Base-by-base conservation (phyloP, 2,329 filamentous ascomycete species). In the Diaporthe ampelina region DNA sequence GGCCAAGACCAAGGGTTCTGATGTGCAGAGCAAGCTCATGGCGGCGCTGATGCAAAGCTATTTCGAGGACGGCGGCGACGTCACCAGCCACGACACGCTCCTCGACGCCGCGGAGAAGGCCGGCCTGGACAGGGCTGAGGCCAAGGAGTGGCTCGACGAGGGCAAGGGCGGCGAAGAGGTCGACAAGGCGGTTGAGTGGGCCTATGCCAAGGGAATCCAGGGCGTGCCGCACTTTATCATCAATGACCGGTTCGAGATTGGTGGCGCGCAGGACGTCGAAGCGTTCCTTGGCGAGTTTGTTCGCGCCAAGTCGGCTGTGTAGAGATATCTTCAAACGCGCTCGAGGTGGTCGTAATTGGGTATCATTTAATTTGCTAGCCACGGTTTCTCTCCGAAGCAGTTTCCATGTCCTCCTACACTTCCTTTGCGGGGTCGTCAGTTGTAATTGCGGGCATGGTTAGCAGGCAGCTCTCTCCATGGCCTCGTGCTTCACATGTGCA, bases 161-260 rank as follows among this genome's bases (percentile, higher is more conserved):
- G 89, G 87, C 13, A 83, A 84, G 61, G 91, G 91, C 1, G 90
- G 89, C 0, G 82, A 84, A 0, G 87, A 89, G 78, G 90, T 92
- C 32, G 90, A 92, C 79, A 78, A 78, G 52, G 88, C 92, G 79
- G 90, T 90, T 8, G 79, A 83, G 37, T 83, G 87, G 77, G 88
- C 90, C 52, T 86, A 87, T 77, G 81, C 80, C 11, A 86, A 88
- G 79, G 84, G 84, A 13, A 79, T 95, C 52, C 87, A 84, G 71
- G 93, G 93, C 0, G 94, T 97, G 76, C 94, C 94, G 9, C 90
- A 94, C 81, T 95, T 94, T 81, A 91, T 91, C 17, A 89, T 97
- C 76, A 92, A 95, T 79, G 91, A 86, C 1, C 86, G 85, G 77
- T 92, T 91, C 81, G 89, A 92, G 77, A 82, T 96, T 40, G 88